Evolutionary conservation across 345 rosid genomes (phyloP).

Genomic region (Erucastrum elatum): DNA sequence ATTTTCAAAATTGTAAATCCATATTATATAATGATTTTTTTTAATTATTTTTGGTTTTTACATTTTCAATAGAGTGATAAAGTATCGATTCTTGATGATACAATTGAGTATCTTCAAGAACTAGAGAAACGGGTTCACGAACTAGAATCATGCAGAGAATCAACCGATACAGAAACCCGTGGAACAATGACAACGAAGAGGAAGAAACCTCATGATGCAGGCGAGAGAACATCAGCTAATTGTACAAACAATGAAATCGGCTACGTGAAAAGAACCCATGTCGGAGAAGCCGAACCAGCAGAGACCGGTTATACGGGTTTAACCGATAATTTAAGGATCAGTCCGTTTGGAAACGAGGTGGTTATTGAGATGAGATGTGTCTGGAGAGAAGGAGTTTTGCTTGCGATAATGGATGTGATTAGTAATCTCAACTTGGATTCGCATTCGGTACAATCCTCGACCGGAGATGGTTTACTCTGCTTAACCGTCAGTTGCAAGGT

Average conservation of each 20-base stretch:
- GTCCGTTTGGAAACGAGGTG: slow-evolving; percentile 52
- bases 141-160: slow-evolving; percentile 66
- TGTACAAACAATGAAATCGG: slow-evolving; percentile 41
- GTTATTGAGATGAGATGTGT: slow-evolving; percentile 63
- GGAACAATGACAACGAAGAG: slow-evolving; percentile 42
- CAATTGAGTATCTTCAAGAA: slow-evolving; percentile 60
- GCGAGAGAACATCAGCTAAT: slow-evolving; percentile 66
- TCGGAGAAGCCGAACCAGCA: slow-evolving; percentile 41
- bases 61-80: slow-evolving; percentile 53
- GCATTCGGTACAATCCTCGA: slow-evolving; percentile 74
- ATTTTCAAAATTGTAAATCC: background rate
- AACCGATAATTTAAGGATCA: slow-evolving; percentile 44
- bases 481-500: slow-evolving; percentile 73
- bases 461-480: slow-evolving; percentile 57
- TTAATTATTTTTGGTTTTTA: background rate
- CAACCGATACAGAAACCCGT: slow-evolving; percentile 43
- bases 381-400: slow-evolving; percentile 80
- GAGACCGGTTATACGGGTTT: slow-evolving; percentile 38
- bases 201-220: slow-evolving; percentile 46
- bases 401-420: slow-evolving; percentile 71
- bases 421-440: slow-evolving; percentile 69
- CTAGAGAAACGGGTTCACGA: slow-evolving; percentile 76
- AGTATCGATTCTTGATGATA: slow-evolving; percentile 60
- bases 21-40: background rate
- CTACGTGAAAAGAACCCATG: slow-evolving; percentile 5